These are phyloP conservation scores for Pichia norvegensis DNA, from an alignment of 1,139 yeast genomes.

Conservation along the genomic window DNA sequence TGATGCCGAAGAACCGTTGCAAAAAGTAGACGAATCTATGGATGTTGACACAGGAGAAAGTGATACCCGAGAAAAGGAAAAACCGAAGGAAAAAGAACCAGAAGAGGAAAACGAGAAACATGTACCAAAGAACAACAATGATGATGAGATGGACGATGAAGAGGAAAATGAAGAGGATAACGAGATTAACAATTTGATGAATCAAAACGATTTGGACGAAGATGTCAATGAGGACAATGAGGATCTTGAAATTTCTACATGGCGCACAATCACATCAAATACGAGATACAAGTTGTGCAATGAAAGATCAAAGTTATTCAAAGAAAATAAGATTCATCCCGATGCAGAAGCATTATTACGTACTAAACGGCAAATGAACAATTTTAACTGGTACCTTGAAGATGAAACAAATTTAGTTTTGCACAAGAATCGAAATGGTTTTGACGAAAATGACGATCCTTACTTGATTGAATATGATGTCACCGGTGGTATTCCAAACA, in stretches of 20 bases:
- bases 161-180: conserved; percentile 19
- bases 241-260: conserved; percentile 64
- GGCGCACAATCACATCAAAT: conserved; percentile 77
- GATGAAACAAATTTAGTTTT: conserved; percentile 25
- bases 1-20: conserved; percentile 4
- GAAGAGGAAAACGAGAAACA: neutral
- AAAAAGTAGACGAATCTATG: neutral
- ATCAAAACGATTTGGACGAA: conserved; percentile 31
- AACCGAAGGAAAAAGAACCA: neutral
- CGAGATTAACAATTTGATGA: conserved; percentile 25
- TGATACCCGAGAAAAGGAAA: neutral
- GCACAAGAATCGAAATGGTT: conserved; percentile 31
- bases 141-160: conserved; percentile 28
- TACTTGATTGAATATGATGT: conserved; percentile 80
- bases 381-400: conserved; percentile 40
- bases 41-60: neutral
- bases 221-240: conserved; percentile 50
- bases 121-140: conserved; percentile 16
- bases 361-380: conserved; percentile 52
- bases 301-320: conserved; percentile 60
- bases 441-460: conserved; percentile 55
- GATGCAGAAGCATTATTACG: conserved; percentile 65
- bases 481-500: conserved; percentile 69
- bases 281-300: conserved; percentile 70
- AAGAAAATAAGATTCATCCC: conserved; percentile 46